Evolutionary conservation across 108 stramenopile genomes (phyloP), one percentile per base, ranked within the genome.

Genomic region (Cyclotella kingstonii): DNA sequence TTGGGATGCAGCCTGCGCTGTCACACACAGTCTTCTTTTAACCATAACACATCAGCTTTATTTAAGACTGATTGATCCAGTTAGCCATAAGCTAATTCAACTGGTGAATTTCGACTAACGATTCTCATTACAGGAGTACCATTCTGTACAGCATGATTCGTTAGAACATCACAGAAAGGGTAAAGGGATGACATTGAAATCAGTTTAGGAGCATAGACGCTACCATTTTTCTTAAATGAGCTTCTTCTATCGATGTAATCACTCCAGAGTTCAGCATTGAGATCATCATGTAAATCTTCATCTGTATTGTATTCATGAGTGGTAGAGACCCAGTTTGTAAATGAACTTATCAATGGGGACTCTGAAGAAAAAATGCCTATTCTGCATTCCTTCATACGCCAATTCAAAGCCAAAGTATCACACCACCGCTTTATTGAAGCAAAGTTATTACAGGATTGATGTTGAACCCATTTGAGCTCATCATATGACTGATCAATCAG

Each of bases 401-500:
- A 73, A 58, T 84, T 85, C 49, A 85, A 48, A 4, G 84, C 78
- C 21, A 85, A 65, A 3, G 60, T 52, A 35, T 73, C 62, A 64
- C 77, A 83, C 86, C 86, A 88, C 22, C 43, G 39, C 38, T 72
- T 65, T 52, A 83, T 68, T 9, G 46, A 42, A 8, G 31, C 7
- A 25, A 45, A 18, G 30, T 73, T 68, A 7, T 31, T 42, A 9
- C 50, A 51, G 10, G 40, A 56, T 27, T 62, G 47, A 53, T 70
- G 65, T 30, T 79, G 64, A 11, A 88, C 78, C 86, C 86, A 88
- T 36, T 79, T 61, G 18, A 79, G n/a, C 51, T 88, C 86, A 45
- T 73, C 50, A 46, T 79, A 83, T 5, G 49, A 54, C 34, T 83
- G 78, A 50, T 73, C 53, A 39, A 75, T 73, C 1, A 88, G 41